These are phyloP conservation scores for Colletotrichum sp. DNA, from an alignment of 2,329 filamentous ascomycete genomes.

Conservation along the genomic window DNA sequence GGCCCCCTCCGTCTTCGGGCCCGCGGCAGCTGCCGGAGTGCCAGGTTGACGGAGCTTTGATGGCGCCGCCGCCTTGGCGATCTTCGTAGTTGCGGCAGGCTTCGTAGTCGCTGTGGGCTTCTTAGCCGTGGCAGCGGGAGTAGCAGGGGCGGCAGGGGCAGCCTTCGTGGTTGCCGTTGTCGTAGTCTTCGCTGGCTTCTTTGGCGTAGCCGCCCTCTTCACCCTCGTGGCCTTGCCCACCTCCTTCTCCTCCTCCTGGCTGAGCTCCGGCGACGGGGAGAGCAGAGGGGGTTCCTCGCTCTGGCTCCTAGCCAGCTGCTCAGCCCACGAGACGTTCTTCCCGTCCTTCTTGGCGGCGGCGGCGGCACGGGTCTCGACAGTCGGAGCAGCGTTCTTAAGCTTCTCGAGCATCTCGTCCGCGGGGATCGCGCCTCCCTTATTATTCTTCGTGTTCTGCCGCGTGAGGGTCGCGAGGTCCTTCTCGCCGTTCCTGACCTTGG, in stretches of 20 bases:
- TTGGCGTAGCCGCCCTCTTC: background rate
- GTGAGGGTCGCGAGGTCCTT: slow-evolving; percentile 48
- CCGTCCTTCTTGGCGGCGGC: background rate
- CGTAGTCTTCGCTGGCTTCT: background rate
- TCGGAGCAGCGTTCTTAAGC: slow-evolving; percentile 10
- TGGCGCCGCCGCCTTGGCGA: background rate
- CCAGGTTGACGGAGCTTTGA: slow-evolving; percentile 2
- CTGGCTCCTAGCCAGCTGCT: slow-evolving; percentile 9
- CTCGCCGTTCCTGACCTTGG: slow-evolving; percentile 34
- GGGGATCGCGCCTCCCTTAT: slow-evolving; percentile 42
- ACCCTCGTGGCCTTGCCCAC: background rate
- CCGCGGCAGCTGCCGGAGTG: background rate
- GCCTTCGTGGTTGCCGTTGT: background rate
- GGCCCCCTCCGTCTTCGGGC: slow-evolving; percentile 32
- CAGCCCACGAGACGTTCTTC: slow-evolving; percentile 13
- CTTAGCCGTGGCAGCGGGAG: background rate
- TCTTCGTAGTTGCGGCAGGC: background rate
- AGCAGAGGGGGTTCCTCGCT: background rate
- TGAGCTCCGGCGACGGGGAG: background rate
- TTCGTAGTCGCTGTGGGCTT: background rate
- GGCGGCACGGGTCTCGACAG: background rate
- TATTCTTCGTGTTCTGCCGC: slow-evolving; percentile 48
- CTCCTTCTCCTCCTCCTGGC: background rate
- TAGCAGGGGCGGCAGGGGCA: background rate
- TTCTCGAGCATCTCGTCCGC: slow-evolving; percentile 33